phyloP scores from a whole-genome alignment of 306 rosid genomes.

The Rosa multiflora region DNA sequence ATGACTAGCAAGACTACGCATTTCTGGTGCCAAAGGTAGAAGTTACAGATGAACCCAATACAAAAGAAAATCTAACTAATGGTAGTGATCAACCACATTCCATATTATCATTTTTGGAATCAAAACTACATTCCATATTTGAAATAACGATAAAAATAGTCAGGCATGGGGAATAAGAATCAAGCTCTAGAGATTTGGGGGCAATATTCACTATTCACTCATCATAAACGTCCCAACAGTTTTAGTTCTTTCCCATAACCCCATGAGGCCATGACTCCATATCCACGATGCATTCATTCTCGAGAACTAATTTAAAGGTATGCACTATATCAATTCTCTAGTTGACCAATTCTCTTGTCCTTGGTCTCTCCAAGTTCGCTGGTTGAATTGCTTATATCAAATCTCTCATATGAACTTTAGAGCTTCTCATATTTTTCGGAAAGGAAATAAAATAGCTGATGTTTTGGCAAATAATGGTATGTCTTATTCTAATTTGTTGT shows the following conservation, averaged over 20 bases:
- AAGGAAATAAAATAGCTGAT: no score
- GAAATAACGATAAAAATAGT: neutral
- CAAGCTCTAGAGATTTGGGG: neutral
- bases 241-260: neutral
- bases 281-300: no score
- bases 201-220: neutral
- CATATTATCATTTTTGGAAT: neutral
- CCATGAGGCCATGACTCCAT: no score
- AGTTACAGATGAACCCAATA: neutral
- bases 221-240: neutral
- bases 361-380: no score
- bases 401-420: no score
- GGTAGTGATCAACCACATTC: constrained; percentile 1
- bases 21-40: neutral
- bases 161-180: neutral
- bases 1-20: neutral
- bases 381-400: no score
- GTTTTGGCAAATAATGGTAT: no score
- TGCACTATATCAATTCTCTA: no score
- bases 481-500: no score
- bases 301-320: no score
- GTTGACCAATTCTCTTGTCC: no score
- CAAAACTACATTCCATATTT: neutral
- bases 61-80: neutral
- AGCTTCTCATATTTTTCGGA: no score